phyloP scores from a whole-genome alignment of 108 stramenopile genomes.

The Mayamaea pseudoterrestris region DNA sequence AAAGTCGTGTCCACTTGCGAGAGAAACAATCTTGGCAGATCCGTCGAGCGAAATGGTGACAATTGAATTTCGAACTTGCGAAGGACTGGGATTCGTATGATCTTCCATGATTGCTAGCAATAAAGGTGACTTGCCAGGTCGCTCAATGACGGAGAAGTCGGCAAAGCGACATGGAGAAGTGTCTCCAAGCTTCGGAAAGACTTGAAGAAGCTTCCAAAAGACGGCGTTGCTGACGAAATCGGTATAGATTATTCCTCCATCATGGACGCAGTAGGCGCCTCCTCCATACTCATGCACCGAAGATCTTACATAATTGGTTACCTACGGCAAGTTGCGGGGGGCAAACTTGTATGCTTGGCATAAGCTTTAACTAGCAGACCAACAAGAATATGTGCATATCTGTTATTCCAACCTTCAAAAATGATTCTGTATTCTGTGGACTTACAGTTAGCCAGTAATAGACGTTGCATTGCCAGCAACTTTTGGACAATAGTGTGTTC shows the following conservation, averaged over 20 bases:
- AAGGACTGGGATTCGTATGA: conserved; percentile 19
- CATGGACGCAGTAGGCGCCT: conserved; percentile 30
- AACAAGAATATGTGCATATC: too few relatives aligned
- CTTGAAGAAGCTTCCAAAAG: conserved; percentile 4
- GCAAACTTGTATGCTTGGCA: too few relatives aligned
- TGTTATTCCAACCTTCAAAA: too few relatives aligned
- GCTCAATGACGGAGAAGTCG: conserved; percentile 29
- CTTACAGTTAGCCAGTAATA: too few relatives aligned
- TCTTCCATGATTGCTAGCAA: conserved; percentile 13
- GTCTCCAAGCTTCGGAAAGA: conserved; percentile 12
- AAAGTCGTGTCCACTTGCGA: conserved; percentile 53
- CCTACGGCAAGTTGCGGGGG: too few relatives aligned
- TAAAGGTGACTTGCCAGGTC: not conserved
- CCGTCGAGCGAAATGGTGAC: conserved; percentile 19
- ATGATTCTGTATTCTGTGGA: too few relatives aligned
- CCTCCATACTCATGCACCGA: conserved; percentile 77
- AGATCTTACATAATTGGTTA: conserved; percentile 56
- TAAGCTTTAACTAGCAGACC: too few relatives aligned
- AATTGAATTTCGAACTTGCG: conserved; percentile 54
- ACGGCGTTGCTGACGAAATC: conserved; percentile 38
- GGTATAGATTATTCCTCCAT: conserved; percentile 26
- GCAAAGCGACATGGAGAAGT: conserved; percentile 36
- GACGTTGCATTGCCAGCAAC: too few relatives aligned
- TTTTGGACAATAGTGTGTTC: too few relatives aligned
- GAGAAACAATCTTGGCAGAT: conserved; percentile 2